Base-by-base conservation (phyloP, 2,329 filamentous ascomycete species). In the Neonectria hederae region DNA sequence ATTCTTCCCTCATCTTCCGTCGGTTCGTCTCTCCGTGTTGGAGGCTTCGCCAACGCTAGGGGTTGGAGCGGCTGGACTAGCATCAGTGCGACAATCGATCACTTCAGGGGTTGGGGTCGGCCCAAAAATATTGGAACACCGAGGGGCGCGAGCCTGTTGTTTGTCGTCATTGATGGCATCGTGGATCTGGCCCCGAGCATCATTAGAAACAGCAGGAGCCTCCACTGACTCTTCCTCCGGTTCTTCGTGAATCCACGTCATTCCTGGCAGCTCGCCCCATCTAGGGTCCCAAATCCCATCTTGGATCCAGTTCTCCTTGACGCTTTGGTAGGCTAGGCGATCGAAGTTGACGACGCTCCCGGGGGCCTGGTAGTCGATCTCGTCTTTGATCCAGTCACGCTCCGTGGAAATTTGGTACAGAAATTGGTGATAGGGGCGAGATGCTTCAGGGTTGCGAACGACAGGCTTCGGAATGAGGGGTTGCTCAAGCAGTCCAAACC, bases 371-470 rank as follows among this genome's bases (percentile, higher is more conserved):
- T 42, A 54, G 40, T 51, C 14, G 13, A 62, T 46, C 58, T 65
- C 54, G 38, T 59, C 58, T 46, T 59, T 40, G 24, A 71, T 26
- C 52, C 65, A 63, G 11, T 65, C 54, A 48, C 63, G 56, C 51
- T 68, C 65, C 19, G 52, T 54, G 42, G 42, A 49, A 9, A 68
- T 40, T 49, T 71, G 67, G 51, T 62, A 61, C 24, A 60, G 8
- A 40, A 71, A 71, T 38, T 71, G 65, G 11, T 35, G 40, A 28
- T 54, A 63, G 17, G 67, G 69, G 7, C 69, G 67, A 21, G 67
- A 71, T 17, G 57, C 59, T 19, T 68, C 64, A n/a, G 48, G 54
- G 19, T 62, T 30, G 32, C 35, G 49, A 49, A 62, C 28, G 30
- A 42, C 55, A 19, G 54, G 59, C 26, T 17, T 24, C 35, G 62